Evolutionary conservation across 352 stramenopile genomes (phyloP).

Genomic region (Pythium pyrilobum): DNA sequence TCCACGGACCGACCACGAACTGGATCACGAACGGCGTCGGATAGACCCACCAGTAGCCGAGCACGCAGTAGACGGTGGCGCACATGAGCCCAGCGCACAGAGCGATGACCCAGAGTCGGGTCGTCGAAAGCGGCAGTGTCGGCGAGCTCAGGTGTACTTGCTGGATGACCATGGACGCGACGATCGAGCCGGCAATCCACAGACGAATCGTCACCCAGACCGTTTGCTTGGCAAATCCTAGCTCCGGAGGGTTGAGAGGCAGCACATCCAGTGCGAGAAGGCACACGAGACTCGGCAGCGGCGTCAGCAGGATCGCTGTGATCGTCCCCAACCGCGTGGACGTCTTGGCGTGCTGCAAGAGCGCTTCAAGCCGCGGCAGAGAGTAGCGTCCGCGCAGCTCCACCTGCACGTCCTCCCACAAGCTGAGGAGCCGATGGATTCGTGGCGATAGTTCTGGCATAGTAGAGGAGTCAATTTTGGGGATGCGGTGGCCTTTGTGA

Average conservation of each 20-base stretch:
- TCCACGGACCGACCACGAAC: neutral
- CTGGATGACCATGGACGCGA: neutral
- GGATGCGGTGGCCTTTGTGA: too few relatives aligned
- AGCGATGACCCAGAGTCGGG: neutral
- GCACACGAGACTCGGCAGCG: neutral
- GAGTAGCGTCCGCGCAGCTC: slow-evolving; percentile 1
- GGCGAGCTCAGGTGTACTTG: slow-evolving; percentile 2
- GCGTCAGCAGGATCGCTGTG: neutral
- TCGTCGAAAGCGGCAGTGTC: neutral
- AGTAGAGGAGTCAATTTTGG: too few relatives aligned
- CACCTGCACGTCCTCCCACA: neutral
- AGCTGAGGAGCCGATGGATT: neutral
- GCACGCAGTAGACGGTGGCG: neutral
- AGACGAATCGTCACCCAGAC: neutral
- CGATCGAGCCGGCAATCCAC: neutral
- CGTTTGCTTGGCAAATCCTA: neutral
- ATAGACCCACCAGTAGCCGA: neutral
- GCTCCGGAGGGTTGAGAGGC: neutral
- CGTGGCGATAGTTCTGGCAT: too few relatives aligned
- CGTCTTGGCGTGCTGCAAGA: neutral
- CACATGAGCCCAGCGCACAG: neutral
- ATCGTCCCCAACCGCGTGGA: neutral
- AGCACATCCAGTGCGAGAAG: neutral
- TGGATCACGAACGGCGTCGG: neutral
- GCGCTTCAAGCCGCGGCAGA: neutral